Percentiles rank a stretch among this genome's conserved stretches.
Evolutionary conservation across 1,284 basidiomycete species (phyloP).

Genomic region (Malassezia sp.): DNA sequence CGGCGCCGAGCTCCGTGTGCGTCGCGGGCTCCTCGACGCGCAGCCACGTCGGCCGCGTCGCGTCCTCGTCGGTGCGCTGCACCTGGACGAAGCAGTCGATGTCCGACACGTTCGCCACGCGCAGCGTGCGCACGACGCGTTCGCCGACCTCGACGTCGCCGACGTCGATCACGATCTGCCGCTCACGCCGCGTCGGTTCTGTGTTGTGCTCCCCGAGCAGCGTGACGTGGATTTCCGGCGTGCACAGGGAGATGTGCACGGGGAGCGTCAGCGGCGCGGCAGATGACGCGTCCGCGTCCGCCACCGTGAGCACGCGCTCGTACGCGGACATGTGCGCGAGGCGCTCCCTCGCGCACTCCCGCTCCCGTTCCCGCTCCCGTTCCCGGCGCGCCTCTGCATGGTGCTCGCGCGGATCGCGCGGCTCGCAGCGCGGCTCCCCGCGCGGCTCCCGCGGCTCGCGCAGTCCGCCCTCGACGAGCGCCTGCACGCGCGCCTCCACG

Average conservation of each 20-base stretch:
- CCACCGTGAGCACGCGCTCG: background rate
- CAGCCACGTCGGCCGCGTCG: slow-evolving; percentile 25
- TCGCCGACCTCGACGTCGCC: slow-evolving; percentile 42
- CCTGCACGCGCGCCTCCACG: slow-evolving; percentile 25
- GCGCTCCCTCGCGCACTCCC: too few relatives aligned
- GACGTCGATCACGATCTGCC: slow-evolving; percentile 33
- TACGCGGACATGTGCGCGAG: background rate
- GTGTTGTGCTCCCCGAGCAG: slow-evolving; percentile 23
- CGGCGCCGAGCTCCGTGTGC: slow-evolving; percentile 16
- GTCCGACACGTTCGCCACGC: slow-evolving; percentile 28
- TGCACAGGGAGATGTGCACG: slow-evolving; percentile 4
- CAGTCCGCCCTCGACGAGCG: background rate
- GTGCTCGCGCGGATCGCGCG: background rate
- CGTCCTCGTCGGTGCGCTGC: slow-evolving; percentile 35
- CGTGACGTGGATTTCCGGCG: slow-evolving; percentile 23
- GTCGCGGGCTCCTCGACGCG: slow-evolving; percentile 19
- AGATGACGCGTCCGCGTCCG: slow-evolving; percentile 1
- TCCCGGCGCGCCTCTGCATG: too few relatives aligned
- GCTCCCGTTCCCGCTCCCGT: too few relatives aligned
- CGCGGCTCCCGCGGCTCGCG: background rate
- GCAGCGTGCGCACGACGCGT: slow-evolving; percentile 22
- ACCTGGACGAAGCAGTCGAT: slow-evolving; percentile 41
- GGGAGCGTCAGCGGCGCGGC: slow-evolving; percentile 7
- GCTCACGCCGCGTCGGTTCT: slow-evolving; percentile 5
- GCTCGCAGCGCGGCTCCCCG: background rate